Evolutionary conservation across 495 filamentous ascomycete species (phyloP).

Genomic region (Talaromyces trachyspermus): DNA sequence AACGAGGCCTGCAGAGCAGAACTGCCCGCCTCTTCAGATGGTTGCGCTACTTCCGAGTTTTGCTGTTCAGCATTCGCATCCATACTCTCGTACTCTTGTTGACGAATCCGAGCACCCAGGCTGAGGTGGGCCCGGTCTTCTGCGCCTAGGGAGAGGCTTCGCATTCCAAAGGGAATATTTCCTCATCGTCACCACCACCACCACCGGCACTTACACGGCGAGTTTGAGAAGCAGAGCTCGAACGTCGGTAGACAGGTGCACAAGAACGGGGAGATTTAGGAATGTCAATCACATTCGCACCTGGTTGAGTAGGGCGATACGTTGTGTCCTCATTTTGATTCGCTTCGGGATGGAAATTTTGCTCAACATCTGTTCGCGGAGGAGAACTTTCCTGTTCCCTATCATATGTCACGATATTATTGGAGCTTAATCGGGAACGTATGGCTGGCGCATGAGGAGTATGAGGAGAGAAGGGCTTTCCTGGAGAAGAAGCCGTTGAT

Average conservation of each 20-base stretch:
- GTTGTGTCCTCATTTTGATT: slow-evolving; percentile 27
- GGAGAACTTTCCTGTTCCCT: slow-evolving; percentile 18
- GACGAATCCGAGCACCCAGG: slow-evolving; percentile 48
- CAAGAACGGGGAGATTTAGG: slow-evolving; percentile 66
- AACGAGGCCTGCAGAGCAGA: slow-evolving; percentile 37
- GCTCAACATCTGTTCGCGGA: slow-evolving; percentile 20
- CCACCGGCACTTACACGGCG: slow-evolving; percentile 41
- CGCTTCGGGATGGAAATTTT: slow-evolving; percentile 31
- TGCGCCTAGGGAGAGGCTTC: slow-evolving; percentile 68
- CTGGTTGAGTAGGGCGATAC: slow-evolving; percentile 37
- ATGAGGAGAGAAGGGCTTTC: slow-evolving; percentile 87
- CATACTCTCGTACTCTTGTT: slow-evolving; percentile 29
- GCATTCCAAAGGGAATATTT: slow-evolving; percentile 57
- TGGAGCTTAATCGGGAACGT: slow-evolving; percentile 83
- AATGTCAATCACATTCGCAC: slow-evolving; percentile 71
- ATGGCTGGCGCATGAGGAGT: slow-evolving; percentile 92
- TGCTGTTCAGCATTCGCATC: slow-evolving; percentile 19
- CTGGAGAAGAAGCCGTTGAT: slow-evolving; percentile 79
- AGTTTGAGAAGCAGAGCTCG: slow-evolving; percentile 74
- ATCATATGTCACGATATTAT: slow-evolving; percentile 65
- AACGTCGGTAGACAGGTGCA: slow-evolving; percentile 54
- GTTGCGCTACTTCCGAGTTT: slow-evolving; percentile 20
- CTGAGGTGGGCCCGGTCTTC: slow-evolving; percentile 57
- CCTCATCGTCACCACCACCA: slow-evolving; percentile 50
- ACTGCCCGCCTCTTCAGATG: slow-evolving; percentile 30